Base-by-base conservation (phyloP, 2,329 filamentous ascomycete genomes). In the Fusarium stilboides region DNA sequence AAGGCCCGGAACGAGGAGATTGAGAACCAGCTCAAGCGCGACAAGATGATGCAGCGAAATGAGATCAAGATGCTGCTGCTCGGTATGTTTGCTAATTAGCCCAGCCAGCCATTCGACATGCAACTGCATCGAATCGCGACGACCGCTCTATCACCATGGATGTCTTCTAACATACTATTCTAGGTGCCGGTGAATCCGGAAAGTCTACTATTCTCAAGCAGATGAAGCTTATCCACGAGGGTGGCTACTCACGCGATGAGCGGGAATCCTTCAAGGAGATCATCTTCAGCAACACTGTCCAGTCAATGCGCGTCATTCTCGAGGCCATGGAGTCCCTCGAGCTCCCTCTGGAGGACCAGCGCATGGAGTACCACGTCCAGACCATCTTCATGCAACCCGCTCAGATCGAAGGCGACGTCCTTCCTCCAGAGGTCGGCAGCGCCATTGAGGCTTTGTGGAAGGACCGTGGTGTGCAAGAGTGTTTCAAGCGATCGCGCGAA, bases 1-100 rank as follows among this genome's bases (percentile, higher is more conserved):
- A 98, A 98, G 93, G 93, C 94, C 87, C 92, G 96, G 77, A 98
- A 99, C 82, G 96, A 99, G 88, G 95, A 98, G 90, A 99, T 99
- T 79, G 96, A 99, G 85, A 98, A 98, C 82, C 95, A 98, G 87
- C 87, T 98, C 80, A 98, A 98, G 89, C 89, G 94, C 82, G 96
- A 99, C 80, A 97, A 97, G 85, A 93, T 98, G 93, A 92, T 97
- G 87, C 94, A 98, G 86, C 92, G 95, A 77, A 99, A 99, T 77
- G 96, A 99, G 85, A 99, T 99, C 87, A 99, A 99, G 89, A 98
- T 99, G 96, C 87, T 99, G 77, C 89, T 99, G 77, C 91, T 99
- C 77, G 96, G 96, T 98, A 89, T 64, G 72, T 78, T 49, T 40
- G 26, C 46, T 28, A 43, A 26, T 20, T 46, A 37, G 31, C 7